Evolutionary conservation across 352 stramenopile species (phyloP).

Genomic region (Phytophthora megakarya): DNA sequence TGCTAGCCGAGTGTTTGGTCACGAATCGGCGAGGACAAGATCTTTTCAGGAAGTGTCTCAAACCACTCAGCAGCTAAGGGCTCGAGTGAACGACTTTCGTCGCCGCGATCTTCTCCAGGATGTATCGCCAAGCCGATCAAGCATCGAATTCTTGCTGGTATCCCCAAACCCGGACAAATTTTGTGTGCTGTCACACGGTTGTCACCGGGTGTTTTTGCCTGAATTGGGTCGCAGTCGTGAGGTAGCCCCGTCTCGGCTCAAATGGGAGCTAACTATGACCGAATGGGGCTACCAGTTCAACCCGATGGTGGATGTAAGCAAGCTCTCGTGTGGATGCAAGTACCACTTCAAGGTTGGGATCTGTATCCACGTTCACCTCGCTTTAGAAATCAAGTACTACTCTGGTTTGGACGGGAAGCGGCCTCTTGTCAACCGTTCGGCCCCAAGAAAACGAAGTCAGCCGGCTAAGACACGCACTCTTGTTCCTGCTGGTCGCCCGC

Average conservation of each 20-base stretch:
- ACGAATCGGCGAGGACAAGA: background rate
- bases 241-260: slow-evolving; percentile 4
- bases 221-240: background rate
- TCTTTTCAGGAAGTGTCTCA: background rate
- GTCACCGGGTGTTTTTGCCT: background rate
- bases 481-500: background rate
- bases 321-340: slow-evolving; percentile 8
- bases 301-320: slow-evolving; percentile 1
- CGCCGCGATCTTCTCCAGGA: background rate
- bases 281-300: background rate
- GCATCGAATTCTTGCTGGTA: slow-evolving; percentile 4
- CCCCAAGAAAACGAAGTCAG: background rate
- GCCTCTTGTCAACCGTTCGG: slow-evolving; percentile 5
- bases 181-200: background rate
- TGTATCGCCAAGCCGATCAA: background rate
- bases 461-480: background rate
- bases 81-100: slow-evolving; percentile 8
- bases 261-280: slow-evolving; percentile 6
- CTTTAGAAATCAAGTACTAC: slow-evolving; percentile 14
- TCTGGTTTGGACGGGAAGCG: slow-evolving; percentile 5
- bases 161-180: slow-evolving; percentile 1
- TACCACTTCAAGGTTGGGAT: slow-evolving; percentile 16
- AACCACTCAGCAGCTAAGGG: background rate
- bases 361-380: slow-evolving; percentile 1
- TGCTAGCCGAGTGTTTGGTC: background rate